These are phyloP conservation scores for Cymbidium sinense DNA, from an alignment of 106 monocot species.

Conservation along the genomic window DNA sequence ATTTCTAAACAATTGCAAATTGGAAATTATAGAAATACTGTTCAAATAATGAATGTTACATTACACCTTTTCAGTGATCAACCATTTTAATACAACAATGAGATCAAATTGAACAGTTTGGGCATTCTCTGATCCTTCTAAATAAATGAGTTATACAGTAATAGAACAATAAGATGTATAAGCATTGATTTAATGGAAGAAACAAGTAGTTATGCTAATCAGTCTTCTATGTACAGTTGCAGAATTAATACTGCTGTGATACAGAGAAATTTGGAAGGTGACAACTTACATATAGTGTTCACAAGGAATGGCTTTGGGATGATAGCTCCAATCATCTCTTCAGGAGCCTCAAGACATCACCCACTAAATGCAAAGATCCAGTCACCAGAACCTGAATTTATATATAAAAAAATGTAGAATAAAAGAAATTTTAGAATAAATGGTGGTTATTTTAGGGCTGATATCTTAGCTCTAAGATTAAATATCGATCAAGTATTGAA, in stretches of 20 bases:
- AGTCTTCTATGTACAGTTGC: not conserved
- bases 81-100: too few relatives aligned
- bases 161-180: not conserved
- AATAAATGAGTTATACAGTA: not conserved
- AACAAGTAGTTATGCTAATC: not conserved
- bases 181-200: not conserved
- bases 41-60: too few relatives aligned
- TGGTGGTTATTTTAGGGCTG: not conserved
- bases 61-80: too few relatives aligned
- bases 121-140: not conserved
- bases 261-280: not conserved
- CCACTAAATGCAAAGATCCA: slow-evolving; percentile 84
- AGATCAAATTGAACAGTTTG: not conserved
- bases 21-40: too few relatives aligned
- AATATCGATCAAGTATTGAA: too few relatives aligned
- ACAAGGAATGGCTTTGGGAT: not conserved
- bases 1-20: too few relatives aligned
- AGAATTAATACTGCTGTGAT: not conserved
- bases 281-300: not conserved
- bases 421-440: not conserved
- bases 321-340: slow-evolving; percentile 19
- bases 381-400: slow-evolving; percentile 67
- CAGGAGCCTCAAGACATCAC: slow-evolving; percentile 68
- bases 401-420: not conserved
- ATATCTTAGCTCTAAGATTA: too few relatives aligned